These are phyloP conservation scores for Lepidium aucheri DNA, from an alignment of 345 rosid species.

Conservation along the genomic window DNA sequence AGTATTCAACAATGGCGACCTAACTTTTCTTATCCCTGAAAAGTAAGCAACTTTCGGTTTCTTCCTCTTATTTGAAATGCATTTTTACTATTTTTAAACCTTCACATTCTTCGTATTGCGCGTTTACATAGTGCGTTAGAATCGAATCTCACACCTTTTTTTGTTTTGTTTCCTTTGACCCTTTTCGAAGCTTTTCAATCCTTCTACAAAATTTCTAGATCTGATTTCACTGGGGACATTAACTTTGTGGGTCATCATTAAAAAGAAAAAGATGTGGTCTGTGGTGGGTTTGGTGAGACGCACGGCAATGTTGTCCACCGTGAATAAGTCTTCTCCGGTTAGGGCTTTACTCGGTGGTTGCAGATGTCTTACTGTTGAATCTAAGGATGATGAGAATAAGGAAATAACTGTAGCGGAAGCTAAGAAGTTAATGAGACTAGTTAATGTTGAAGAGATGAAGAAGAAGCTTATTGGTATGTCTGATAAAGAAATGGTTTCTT, in stretches of 20 bases:
- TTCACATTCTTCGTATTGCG: conserved; percentile 8
- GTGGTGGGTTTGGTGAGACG: conserved; percentile 18
- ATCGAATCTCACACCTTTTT: conserved; percentile 16
- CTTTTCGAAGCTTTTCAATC: neutral
- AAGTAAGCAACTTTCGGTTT: conserved; percentile 6
- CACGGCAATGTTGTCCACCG: conserved; percentile 14
- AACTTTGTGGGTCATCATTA: conserved; percentile 6
- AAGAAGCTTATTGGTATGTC: conserved; percentile 53
- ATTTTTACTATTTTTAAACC: conserved; percentile 11
- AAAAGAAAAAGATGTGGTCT: conserved; percentile 17
- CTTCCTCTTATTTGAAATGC: neutral
- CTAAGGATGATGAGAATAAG: neutral
- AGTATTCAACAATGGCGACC: conserved; percentile 18
- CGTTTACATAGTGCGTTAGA: conserved; percentile 3
- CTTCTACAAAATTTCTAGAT: conserved; percentile 3
- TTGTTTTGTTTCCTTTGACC: neutral
- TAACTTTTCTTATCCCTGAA: conserved; percentile 9
- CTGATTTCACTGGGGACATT: neutral
- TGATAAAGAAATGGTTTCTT: conserved; percentile 54
- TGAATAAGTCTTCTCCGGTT: neutral
- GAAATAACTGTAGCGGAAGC: conserved; percentile 53
- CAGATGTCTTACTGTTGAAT: conserved; percentile 7
- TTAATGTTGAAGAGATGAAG: conserved; percentile 70
- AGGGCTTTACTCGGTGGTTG: conserved; percentile 14
- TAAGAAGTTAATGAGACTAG: conserved; percentile 70